phyloP scores from a whole-genome alignment of 345 rosid genomes.

The Nephelium lappaceum region DNA sequence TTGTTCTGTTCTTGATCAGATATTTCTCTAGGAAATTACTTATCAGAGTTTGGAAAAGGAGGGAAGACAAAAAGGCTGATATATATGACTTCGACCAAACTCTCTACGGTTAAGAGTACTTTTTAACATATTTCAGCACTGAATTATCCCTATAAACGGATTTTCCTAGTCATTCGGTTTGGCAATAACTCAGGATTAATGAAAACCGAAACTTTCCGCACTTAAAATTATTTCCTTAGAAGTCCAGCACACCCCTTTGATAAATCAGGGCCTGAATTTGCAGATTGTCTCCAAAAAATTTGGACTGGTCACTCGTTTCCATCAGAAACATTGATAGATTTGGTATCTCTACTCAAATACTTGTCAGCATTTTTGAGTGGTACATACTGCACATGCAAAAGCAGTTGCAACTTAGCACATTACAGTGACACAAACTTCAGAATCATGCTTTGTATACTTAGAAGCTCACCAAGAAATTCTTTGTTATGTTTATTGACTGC shows the following conservation, averaged over 20 bases:
- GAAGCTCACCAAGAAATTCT: neutral
- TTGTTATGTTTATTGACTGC: neutral
- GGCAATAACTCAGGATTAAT: too few species aligned
- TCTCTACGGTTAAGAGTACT: neutral
- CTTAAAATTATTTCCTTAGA: neutral
- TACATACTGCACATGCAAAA: conserved; percentile 9
- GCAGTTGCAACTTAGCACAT: neutral
- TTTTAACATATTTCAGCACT: neutral
- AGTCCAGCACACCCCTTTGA: conserved; percentile 22
- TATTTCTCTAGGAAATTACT: neutral
- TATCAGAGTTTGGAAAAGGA: too few species aligned
- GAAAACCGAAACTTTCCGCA: neutral
- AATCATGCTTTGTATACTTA: neutral
- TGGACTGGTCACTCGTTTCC: conserved; percentile 20
- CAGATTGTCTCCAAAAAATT: neutral
- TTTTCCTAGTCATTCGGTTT: too few species aligned
- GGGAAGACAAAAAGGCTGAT: neutral
- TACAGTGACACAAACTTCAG: neutral
- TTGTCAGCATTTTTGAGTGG: conserved; percentile 11
- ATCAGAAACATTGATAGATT: conserved; percentile 25
- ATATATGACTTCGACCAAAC: neutral
- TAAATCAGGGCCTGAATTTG: neutral
- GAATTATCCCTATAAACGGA: neutral
- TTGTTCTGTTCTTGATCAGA: too few species aligned
- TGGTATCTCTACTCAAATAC: conserved; percentile 10